Percentiles rank a stretch among this genome's conserved stretches.
phyloP scores from a whole-genome alignment of 208 protist genomes.

The Trypanosoma avium region DNA sequence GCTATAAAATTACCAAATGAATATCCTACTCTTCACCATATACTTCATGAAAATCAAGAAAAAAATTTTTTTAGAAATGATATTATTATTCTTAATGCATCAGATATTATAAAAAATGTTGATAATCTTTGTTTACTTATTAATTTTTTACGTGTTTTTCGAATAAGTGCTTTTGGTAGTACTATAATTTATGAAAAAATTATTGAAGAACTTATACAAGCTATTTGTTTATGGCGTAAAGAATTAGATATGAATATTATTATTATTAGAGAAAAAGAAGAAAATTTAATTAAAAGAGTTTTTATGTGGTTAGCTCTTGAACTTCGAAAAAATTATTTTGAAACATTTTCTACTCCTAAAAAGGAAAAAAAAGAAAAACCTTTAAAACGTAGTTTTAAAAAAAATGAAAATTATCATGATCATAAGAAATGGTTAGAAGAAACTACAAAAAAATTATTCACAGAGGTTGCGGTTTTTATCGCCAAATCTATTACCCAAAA shows the following conservation, averaged over 20 bases:
- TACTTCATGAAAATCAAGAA: constrained; percentile 4
- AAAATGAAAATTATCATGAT: not conserved
- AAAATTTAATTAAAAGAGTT: constrained; percentile 4
- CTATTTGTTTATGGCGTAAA: constrained; percentile 8
- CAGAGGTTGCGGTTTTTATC: constrained; percentile 10
- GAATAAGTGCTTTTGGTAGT: constrained; percentile 20
- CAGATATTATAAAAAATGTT: constrained; percentile 3
- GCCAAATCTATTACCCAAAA: not conserved
- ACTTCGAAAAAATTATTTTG: constrained; percentile 16
- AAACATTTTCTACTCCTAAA: constrained; percentile 1
- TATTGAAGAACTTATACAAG: constrained; percentile 14
- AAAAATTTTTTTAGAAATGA: not conserved
- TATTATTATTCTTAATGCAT: constrained; percentile 7
- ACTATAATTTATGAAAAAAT: constrained; percentile 11
- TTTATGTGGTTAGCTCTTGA: constrained; percentile 22
- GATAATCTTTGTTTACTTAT: constrained; percentile 18
- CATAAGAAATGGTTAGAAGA: constrained; percentile 25
- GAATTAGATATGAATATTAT: not conserved
- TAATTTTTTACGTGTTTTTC: constrained; percentile 28
- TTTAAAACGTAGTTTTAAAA: not conserved
- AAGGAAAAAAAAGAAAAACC: not conserved
- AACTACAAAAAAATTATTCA: constrained; percentile 5
- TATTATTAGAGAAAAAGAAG: not conserved
- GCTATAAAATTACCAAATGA: constrained; percentile 10
- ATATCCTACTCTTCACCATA: constrained; percentile 16